phyloP scores from a whole-genome alignment of 768 basidiomycete genomes.

The Chlorophyllum brunneum region DNA sequence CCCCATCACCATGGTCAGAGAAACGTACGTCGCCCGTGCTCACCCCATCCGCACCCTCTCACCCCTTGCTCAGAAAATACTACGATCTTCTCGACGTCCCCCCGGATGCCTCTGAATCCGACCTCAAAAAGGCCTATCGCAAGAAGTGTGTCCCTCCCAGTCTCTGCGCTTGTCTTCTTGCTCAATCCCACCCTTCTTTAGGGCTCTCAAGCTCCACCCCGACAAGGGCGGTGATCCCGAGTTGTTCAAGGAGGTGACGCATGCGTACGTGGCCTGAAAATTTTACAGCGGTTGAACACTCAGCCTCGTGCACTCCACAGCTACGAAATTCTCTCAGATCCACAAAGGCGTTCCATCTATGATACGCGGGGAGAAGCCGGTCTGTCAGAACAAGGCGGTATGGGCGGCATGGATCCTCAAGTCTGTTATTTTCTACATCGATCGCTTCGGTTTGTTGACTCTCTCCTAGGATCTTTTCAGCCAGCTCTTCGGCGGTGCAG shows the following conservation, averaged over 20 bases:
- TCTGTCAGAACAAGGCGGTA: slow-evolving; percentile 77
- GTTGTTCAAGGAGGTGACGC: slow-evolving; percentile 95
- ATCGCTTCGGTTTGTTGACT: slow-evolving; percentile 10
- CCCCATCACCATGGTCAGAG: slow-evolving; percentile 54
- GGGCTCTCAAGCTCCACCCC: slow-evolving; percentile 82
- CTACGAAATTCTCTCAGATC: slow-evolving; percentile 90
- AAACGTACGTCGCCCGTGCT: slow-evolving; percentile 45
- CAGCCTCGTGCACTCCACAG: slow-evolving; percentile 33
- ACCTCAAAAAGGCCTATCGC: slow-evolving; percentile 94
- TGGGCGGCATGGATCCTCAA: slow-evolving; percentile 97
- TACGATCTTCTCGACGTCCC: slow-evolving; percentile 90
- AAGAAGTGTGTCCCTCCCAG: slow-evolving; percentile 61
- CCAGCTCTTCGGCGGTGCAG: slow-evolving; percentile 88
- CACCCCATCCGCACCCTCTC: slow-evolving; percentile 10
- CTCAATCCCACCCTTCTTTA: slow-evolving; percentile 24
- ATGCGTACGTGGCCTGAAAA: slow-evolving; percentile 62
- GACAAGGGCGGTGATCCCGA: slow-evolving; percentile 97
- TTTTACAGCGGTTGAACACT: not conserved
- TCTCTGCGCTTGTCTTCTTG: slow-evolving; percentile 7
- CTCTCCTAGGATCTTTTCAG: slow-evolving; percentile 83
- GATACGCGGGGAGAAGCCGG: slow-evolving; percentile 94
- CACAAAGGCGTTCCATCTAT: slow-evolving; percentile 77
- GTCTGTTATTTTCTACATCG: slow-evolving; percentile 33
- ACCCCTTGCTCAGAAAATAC: slow-evolving; percentile 57
- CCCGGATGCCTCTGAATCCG: slow-evolving; percentile 73